phyloP scores from a whole-genome alignment of 2,329 filamentous ascomycete genomes.

The Penicillium sp. region DNA sequence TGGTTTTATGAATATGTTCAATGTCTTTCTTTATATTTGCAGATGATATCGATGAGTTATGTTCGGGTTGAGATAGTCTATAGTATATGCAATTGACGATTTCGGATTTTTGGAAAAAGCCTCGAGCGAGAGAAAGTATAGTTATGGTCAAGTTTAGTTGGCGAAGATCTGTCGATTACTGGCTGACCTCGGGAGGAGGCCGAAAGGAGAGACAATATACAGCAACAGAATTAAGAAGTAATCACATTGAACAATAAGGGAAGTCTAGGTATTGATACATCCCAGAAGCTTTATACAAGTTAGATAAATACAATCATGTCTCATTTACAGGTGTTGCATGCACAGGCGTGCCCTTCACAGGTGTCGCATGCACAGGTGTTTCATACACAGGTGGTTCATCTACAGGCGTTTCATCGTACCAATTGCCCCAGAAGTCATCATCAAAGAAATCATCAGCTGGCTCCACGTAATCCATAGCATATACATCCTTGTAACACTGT shows the following conservation, averaged over 20 bases:
- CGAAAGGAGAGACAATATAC: neutral
- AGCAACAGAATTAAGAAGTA: neutral
- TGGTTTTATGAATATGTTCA: neutral
- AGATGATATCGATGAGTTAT: neutral
- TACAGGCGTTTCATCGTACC: conserved; percentile 2
- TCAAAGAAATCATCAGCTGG: neutral
- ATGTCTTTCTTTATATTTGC: conserved; percentile 4
- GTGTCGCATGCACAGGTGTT: neutral
- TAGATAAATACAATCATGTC: conserved; percentile 1
- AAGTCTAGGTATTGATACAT: neutral
- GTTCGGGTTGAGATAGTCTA: neutral
- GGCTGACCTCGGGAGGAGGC: neutral
- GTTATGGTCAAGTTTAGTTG: neutral
- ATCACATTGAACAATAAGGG: neutral
- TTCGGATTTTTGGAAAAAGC: neutral
- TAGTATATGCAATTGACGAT: neutral
- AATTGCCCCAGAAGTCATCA: conserved; percentile 2
- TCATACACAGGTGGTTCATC: neutral
- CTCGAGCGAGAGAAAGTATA: neutral
- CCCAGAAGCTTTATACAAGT: neutral
- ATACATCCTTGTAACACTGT: conserved; percentile 30
- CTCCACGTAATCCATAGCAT: conserved; percentile 20
- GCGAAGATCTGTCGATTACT: neutral
- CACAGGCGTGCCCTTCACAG: neutral
- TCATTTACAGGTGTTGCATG: neutral